phyloP scores from a whole-genome alignment of 257 asterid species.

The Plectranthus barbatus region DNA sequence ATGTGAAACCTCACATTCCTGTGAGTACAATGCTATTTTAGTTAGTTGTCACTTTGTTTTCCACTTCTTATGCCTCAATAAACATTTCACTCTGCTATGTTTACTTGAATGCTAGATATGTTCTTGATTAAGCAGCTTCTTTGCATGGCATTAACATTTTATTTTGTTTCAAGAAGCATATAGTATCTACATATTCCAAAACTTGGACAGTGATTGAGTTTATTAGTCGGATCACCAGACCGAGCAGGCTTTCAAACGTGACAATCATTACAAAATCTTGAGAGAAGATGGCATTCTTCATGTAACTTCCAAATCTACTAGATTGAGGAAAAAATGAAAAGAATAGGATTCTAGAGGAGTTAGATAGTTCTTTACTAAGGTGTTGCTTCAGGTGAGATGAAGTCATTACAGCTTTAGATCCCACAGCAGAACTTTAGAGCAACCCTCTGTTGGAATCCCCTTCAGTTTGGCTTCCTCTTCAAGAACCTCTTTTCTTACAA shows the following conservation, averaged over 20 bases:
- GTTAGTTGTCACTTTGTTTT: neutral
- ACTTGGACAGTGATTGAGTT: neutral
- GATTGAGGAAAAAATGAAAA: neutral
- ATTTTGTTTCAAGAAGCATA: neutral
- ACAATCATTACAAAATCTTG: neutral
- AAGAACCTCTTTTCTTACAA: conserved; percentile 73
- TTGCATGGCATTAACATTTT: neutral
- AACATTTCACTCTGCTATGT: neutral
- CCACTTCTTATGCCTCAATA: neutral
- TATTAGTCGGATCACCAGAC: neutral
- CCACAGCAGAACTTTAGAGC: conserved; percentile 74
- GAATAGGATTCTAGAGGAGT: neutral
- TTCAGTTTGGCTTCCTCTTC: conserved; percentile 80
- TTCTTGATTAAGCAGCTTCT: neutral
- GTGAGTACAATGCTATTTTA: conserved; percentile 7
- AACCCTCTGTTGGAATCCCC: conserved; percentile 62
- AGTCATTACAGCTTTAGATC: conserved; percentile 25
- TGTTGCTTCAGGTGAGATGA: neutral
- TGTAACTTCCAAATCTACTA: neutral
- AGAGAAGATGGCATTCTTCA: neutral
- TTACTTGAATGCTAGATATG: neutral
- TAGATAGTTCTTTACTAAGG: too few species aligned
- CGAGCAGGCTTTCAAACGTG: neutral
- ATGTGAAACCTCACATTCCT: conserved; percentile 2
- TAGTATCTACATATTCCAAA: neutral